Percentiles rank a stretch among this genome's conserved stretches.
Evolutionary conservation across 2,329 filamentous ascomycete genomes (phyloP).

Genomic region (Zasmidium cellare): DNA sequence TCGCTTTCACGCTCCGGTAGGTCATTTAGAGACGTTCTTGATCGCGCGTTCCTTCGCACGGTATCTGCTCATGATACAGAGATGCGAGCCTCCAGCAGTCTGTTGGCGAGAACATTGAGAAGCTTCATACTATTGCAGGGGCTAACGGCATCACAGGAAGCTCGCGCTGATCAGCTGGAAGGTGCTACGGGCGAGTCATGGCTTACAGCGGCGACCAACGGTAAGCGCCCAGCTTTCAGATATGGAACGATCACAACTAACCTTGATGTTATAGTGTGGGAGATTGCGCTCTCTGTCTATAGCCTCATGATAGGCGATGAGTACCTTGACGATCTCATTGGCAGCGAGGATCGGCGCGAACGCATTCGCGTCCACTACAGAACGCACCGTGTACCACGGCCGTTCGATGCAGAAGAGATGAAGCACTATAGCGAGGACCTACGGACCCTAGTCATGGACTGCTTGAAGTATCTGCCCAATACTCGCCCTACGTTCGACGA

Average conservation of each 20-base stretch:
- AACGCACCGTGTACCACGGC: neutral
- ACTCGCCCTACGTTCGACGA: too few species aligned
- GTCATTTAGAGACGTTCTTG: neutral
- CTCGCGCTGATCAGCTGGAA: neutral
- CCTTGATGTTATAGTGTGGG: neutral
- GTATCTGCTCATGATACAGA: neutral
- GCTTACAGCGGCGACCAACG: neutral
- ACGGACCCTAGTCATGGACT: neutral
- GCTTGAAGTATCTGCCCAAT: constrained; percentile 1
- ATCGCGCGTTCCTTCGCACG: neutral
- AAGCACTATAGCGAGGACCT: neutral
- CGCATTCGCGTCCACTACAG: neutral
- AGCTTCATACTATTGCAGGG: neutral
- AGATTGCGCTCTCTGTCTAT: neutral
- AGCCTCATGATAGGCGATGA: neutral
- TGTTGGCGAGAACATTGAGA: too few species aligned
- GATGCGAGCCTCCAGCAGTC: too few species aligned
- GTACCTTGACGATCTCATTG: too few species aligned
- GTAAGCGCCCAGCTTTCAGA: too few species aligned
- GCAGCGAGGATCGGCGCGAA: too few species aligned
- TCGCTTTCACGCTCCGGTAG: neutral
- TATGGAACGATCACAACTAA: too few species aligned
- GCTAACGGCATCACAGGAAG: neutral
- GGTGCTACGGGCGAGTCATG: neutral
- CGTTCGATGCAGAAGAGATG: neutral